Conservation (phyloP, 306 rosid genomes). For the Crotalaria pallida region DNA sequence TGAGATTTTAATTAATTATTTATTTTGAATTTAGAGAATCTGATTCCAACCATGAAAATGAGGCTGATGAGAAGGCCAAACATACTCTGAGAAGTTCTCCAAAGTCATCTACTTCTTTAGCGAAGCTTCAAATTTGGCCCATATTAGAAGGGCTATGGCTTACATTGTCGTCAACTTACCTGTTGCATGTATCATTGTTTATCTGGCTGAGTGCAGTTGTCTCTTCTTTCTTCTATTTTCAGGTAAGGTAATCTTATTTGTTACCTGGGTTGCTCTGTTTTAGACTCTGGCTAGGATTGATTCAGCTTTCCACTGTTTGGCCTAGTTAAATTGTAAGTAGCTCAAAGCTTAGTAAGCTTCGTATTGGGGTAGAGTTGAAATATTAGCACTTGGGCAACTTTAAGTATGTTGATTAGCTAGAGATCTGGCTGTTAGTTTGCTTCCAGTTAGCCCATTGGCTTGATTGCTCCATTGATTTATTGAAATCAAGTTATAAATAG, state of each 20-base stretch:
- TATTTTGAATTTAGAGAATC: constrained; percentile 47
- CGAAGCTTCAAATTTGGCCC: constrained; percentile 64
- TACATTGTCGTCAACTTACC: constrained; percentile 77
- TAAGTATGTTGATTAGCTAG: neutral
- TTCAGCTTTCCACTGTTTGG: neutral
- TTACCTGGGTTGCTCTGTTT: neutral
- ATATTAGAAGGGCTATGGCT: constrained; percentile 83
- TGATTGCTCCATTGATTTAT: neutral
- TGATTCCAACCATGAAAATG: constrained; percentile 37
- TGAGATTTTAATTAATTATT: neutral
- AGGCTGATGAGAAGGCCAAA: constrained; percentile 32
- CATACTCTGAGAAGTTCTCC: constrained; percentile 40
- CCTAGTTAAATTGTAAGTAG: neutral
- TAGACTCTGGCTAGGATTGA: neutral
- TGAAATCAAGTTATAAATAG: neutral
- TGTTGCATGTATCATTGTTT: constrained; percentile 68
- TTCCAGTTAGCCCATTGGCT: constrained; percentile 8
- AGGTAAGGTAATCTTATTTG: constrained; percentile 40
- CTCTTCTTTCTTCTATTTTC: constrained; percentile 95
- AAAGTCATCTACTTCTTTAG: constrained; percentile 35
- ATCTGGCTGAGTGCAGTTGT: constrained; percentile 91
- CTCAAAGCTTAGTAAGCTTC: neutral
- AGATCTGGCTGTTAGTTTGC: neutral
- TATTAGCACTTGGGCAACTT: neutral
- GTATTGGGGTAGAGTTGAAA: neutral